These are phyloP conservation scores for Neurospora cerealis DNA, from an alignment of 495 filamentous ascomycete genomes.

Conservation along the genomic window DNA sequence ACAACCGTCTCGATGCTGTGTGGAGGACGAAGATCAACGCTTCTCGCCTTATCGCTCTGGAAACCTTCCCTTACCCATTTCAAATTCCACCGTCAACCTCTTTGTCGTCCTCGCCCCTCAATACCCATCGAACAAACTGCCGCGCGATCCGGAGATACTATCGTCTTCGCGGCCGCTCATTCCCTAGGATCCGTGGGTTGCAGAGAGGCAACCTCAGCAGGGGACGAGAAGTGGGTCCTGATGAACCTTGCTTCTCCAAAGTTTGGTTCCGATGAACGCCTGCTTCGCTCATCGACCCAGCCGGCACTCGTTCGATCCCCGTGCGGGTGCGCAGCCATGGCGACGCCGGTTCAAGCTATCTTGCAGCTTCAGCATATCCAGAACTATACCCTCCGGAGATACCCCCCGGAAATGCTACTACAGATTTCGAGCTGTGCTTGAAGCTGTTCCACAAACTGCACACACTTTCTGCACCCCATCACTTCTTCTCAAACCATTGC, in stretches of 20 bases:
- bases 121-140: neutral
- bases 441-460: neutral
- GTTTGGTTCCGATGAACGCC: neutral
- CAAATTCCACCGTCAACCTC: neutral
- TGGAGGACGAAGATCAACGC: neutral
- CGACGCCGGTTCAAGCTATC: neutral
- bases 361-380: neutral
- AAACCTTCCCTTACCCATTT: neutral
- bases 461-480: neutral
- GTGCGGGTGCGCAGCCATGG: neutral
- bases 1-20: neutral
- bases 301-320: neutral
- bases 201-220: neutral
- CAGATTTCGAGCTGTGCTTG: neutral
- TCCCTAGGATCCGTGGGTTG: neutral
- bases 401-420: neutral
- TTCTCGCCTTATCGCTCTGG: neutral
- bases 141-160: neutral
- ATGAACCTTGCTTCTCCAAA: neutral
- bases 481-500: neutral
- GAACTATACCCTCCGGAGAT: neutral
- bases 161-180: neutral
- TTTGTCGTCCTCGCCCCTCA: neutral
- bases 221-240: neutral
- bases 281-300: neutral